phyloP scores from a whole-genome alignment of 2,329 filamentous ascomycete species.

The Xylaria sp. region DNA sequence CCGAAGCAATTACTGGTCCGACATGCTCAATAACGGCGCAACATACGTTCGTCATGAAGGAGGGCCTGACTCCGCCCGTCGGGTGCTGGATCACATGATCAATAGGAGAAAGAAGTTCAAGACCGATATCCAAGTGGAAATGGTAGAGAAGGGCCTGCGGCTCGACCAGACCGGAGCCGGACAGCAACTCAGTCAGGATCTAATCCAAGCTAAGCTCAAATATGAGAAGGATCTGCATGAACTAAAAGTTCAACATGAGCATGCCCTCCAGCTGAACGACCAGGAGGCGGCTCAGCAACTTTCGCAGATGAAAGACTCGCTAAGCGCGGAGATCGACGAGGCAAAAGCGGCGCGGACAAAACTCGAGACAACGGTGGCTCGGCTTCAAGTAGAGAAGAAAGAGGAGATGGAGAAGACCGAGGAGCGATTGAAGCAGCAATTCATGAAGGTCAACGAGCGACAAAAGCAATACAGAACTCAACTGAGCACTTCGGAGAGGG shows the following conservation, averaged over 20 bases:
- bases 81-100: slow-evolving; percentile 1
- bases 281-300: not conserved
- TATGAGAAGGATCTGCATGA: not conserved
- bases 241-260: not conserved
- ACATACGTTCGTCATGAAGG: not conserved
- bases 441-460: slow-evolving; percentile 4
- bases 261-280: not conserved
- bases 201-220: not conserved
- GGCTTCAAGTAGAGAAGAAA: not conserved
- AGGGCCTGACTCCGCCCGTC: not conserved
- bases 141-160: not conserved
- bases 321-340: not conserved
- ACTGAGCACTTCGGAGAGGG: not conserved
- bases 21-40: not conserved
- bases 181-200: not conserved
- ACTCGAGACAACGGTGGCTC: not conserved
- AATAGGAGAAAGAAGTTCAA: not conserved
- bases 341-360: not conserved
- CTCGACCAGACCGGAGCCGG: not conserved
- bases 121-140: not conserved
- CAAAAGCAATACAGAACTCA: slow-evolving; percentile 3
- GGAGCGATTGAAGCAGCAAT: not conserved
- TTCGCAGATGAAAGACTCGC: not conserved
- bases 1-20: not conserved
- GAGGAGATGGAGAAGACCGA: not conserved